Conservation (phyloP, 1,284 basidiomycete genomes). For the Cryptococcus sp. region DNA sequence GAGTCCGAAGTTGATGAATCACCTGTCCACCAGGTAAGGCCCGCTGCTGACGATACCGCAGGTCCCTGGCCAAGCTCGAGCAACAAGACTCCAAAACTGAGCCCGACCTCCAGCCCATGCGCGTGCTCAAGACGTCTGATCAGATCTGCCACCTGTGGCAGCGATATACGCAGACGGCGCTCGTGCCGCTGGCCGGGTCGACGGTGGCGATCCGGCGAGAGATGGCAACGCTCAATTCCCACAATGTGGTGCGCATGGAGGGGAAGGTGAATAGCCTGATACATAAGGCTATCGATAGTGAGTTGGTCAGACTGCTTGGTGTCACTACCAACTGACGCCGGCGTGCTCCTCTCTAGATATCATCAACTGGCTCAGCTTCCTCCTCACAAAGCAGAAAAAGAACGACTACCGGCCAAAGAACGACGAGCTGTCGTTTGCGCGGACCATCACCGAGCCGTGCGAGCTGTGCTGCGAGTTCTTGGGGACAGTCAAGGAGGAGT, state of each 20-base stretch:
- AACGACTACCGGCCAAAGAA: constrained; percentile 96
- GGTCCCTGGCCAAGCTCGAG: constrained; percentile 69
- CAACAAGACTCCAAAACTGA: constrained; percentile 70
- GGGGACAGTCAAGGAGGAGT: constrained; percentile 71
- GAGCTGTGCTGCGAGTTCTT: constrained; percentile 80
- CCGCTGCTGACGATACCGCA: constrained; percentile 42
- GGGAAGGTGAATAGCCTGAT: constrained; percentile 77
- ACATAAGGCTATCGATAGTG: constrained; percentile 80
- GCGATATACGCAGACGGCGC: constrained; percentile 85
- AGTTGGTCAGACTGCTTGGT: constrained; percentile 32
- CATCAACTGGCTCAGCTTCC: constrained; percentile 59
- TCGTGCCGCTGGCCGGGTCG: constrained; percentile 81
- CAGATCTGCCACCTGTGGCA: constrained; percentile 95
- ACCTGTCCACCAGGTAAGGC: neutral
- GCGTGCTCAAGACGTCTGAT: constrained; percentile 72
- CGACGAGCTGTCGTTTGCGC: constrained; percentile 88
- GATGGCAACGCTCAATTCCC: constrained; percentile 90
- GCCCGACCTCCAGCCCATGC: constrained; percentile 70
- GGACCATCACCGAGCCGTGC: constrained; percentile 95
- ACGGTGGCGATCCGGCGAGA: constrained; percentile 87
- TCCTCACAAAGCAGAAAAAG: constrained; percentile 87
- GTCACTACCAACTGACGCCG: neutral
- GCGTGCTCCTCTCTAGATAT: constrained; percentile 55
- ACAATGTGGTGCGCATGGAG: constrained; percentile 82
- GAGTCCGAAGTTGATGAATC: too few relatives aligned